Evolutionary conservation across 139 green algal genomes (phyloP), one percentile per base, ranked within the genome.

Genomic region (Tetratostichococcus sp.): DNA sequence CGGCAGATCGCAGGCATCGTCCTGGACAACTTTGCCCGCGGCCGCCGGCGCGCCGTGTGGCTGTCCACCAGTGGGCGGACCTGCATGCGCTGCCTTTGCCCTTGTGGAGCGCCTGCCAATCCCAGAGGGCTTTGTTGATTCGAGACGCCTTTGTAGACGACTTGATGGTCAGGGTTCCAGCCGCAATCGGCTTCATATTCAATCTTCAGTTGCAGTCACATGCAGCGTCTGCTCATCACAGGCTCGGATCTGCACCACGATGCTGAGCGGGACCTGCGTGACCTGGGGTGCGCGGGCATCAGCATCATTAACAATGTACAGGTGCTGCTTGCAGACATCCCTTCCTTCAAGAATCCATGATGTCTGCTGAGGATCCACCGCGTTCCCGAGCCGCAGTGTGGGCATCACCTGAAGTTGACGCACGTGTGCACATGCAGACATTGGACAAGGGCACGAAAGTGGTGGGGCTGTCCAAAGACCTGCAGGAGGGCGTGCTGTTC

Each of bases 401-500:
- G n/a, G n/a, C n/a, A n/a, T n/a, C n/a, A n/a, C n/a, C n/a, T n/a
- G n/a, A n/a, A n/a, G 39, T 50, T 50, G 39, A 22, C 39, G 39
- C 39, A 8, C 39, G 8, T 50, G 39, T 85, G 23, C 58, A 75
- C 35, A 77, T 87, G 43, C 78, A 92, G 68, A 79, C 82, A 14
- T 84, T 97, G 32, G 92, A 96, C 82, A 80, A 79, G 35, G 85
- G 88, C 66, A 93, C 80, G 14, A 66, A 69, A 0, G 86, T 82
- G 1, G 70, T 88, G 26, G 88, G 90, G n/a, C 76, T 94, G 31
- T 69, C 74, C 43, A 87, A 87, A 71, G 92, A 95, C n/a, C 87
- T 88, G 43, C 80, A 87, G 66, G 88, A 96, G 70, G 93, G 93
- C 3, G 85, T 93, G 35, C 80, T 97, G 26, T 96, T 97, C 81